Conservation (phyloP, 2,329 filamentous ascomycete species). For the Lasiodiplodia sp. region DNA sequence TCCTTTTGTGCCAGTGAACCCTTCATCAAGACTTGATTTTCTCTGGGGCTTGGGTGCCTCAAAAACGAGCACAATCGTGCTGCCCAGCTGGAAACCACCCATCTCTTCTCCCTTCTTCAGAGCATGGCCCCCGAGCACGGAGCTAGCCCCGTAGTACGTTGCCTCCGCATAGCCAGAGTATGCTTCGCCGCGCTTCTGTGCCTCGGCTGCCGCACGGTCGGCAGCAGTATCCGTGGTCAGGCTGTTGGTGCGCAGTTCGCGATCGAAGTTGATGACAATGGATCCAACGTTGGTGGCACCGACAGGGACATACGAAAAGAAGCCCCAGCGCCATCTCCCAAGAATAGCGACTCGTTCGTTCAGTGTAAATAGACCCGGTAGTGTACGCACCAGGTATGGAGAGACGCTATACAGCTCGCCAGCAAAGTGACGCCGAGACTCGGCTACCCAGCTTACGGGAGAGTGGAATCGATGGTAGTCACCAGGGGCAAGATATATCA, state of each 20-base stretch:
- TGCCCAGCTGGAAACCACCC: conserved; percentile 96
- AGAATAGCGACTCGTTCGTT: conserved; percentile 96
- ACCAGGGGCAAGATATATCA: conserved; percentile 94
- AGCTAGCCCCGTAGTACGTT: conserved; percentile 80
- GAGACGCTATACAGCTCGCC: conserved; percentile 95
- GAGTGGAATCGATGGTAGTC: conserved; percentile 99
- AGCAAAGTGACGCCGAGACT: conserved; percentile 94
- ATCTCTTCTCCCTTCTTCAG: conserved; percentile 91
- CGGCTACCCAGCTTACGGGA: conserved; percentile 92
- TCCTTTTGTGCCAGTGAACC: conserved; percentile 62
- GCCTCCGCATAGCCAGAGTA: conserved; percentile 95
- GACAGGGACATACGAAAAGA: conserved; percentile 95
- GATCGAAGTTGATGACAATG: conserved; percentile 96
- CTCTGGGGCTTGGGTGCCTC: conserved; percentile 78
- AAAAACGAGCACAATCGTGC: conserved; percentile 94
- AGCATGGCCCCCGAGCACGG: conserved; percentile 81
- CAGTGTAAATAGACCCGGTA: conserved; percentile 93
- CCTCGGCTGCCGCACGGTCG: conserved; percentile 82
- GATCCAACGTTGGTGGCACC: conserved; percentile 97
- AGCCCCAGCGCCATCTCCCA: conserved; percentile 94
- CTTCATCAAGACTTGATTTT: conserved; percentile 58
- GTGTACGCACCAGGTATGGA: conserved; percentile 89
- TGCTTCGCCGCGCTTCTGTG: conserved; percentile 75
- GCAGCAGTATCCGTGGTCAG: conserved; percentile 91
- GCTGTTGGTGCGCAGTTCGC: conserved; percentile 90